A percentile compares a stretch with the other conserved stretches of the same genome.
phyloP scores from a whole-genome alignment of 768 basidiomycete species.

The Russula dissimulans region DNA sequence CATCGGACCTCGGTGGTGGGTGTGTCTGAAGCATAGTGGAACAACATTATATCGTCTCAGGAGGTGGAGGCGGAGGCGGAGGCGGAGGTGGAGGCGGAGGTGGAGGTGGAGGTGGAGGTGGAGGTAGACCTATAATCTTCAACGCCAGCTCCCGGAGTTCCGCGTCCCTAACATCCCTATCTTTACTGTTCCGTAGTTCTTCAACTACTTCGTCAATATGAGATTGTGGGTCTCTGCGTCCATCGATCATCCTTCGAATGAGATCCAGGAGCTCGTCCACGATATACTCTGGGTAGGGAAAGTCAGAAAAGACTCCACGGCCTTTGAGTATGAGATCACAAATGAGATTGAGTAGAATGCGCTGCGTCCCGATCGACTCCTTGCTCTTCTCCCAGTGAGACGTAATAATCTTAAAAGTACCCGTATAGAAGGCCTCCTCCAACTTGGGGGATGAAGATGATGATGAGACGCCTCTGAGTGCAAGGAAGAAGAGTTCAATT shows the following conservation, averaged over 20 bases:
- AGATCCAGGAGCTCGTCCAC: neutral
- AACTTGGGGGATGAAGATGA: neutral
- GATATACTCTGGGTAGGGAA: neutral
- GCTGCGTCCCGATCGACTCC: neutral
- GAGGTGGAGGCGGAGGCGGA: no score
- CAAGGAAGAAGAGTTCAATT: constrained; percentile 6
- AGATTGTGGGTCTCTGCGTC: neutral
- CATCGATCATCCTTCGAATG: neutral
- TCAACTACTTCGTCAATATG: neutral
- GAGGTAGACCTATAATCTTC: no score
- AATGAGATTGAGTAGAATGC: neutral
- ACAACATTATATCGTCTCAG: no score
- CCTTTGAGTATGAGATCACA: neutral
- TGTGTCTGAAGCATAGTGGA: no score
- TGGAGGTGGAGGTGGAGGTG: no score
- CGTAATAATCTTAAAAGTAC: neutral
- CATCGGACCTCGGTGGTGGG: no score
- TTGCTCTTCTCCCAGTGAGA: neutral
- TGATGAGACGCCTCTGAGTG: neutral
- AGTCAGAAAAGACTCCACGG: neutral
- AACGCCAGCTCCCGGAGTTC: neutral
- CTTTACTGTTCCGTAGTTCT: neutral
- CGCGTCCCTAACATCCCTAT: neutral
- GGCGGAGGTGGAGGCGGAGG: no score
- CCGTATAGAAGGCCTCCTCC: neutral